A percentile compares a stretch with the other conserved stretches of the same genome.
phyloP scores from a whole-genome alignment of 1,139 yeast species.

The Sugiyamaella novakii region DNA sequence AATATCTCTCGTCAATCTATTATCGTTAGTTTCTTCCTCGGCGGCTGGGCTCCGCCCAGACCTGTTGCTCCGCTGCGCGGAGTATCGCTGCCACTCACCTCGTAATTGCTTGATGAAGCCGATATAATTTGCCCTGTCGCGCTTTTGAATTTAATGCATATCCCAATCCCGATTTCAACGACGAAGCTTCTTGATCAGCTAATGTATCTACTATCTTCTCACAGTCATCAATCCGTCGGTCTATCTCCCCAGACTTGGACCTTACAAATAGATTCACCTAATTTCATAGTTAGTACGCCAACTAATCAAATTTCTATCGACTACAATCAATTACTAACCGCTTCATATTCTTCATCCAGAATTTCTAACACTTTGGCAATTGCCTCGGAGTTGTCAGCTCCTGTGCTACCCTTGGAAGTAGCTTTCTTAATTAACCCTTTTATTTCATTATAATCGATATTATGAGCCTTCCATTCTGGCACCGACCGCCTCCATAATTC shows the following conservation, averaged over 20 bases:
- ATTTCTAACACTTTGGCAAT: conserved; percentile 69
- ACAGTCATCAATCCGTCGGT: conserved; percentile 47
- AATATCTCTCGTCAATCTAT: conserved; percentile 57
- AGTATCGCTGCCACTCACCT: conserved; percentile 11
- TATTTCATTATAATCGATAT: conserved; percentile 78
- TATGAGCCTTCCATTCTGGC: conserved; percentile 85
- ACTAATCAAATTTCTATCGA: no score
- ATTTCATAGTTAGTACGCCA: no score
- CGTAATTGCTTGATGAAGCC: conserved; percentile 42
- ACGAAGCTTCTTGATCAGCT: conserved; percentile 32
- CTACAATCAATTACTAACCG: no score
- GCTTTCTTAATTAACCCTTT: conserved; percentile 60
- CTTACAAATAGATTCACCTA: conserved; percentile 53
- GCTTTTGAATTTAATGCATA: conserved; percentile 31
- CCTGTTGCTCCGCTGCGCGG: no score
- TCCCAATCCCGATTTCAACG: conserved; percentile 18
- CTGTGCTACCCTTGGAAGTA: conserved; percentile 40
- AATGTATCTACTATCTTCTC: conserved; percentile 44
- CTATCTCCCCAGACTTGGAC: conserved; percentile 66
- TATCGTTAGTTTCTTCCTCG: no score
- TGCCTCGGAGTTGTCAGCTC: conserved; percentile 42
- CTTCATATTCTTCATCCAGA: conserved; percentile 58
- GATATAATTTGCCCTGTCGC: conserved; percentile 35
- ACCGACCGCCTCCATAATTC: conserved; percentile 74
- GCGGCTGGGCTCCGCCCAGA: no score